Percentiles rank a stretch among this genome's conserved stretches.
These are phyloP conservation scores for Spirogloea muscicola DNA, from an alignment of 139 green algal genomes.

Conservation along the genomic window DNA sequence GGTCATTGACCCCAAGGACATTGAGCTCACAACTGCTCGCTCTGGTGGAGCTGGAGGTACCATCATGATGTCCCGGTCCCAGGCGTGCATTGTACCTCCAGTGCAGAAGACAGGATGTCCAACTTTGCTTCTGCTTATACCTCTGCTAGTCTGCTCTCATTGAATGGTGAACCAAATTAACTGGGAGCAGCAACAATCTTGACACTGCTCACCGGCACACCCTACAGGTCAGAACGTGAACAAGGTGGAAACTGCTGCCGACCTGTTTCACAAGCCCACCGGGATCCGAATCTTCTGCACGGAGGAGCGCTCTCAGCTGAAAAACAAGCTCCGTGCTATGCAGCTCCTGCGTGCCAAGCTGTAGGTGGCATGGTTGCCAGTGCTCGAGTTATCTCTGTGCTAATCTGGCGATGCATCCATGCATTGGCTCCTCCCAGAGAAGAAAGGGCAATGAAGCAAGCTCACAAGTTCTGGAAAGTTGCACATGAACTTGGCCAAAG, in stretches of 20 bases:
- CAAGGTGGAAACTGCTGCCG: constrained; percentile 95
- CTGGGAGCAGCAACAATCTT: neutral
- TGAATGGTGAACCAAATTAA: neutral
- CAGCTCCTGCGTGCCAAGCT: constrained; percentile 75
- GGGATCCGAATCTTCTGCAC: constrained; percentile 83
- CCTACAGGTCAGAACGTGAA: constrained; percentile 85
- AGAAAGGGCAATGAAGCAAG: too few relatives aligned
- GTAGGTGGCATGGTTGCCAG: constrained; percentile 29
- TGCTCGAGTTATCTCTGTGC: too few relatives aligned
- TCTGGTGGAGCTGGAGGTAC: constrained; percentile 78
- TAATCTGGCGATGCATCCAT: too few relatives aligned
- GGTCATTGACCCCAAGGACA: constrained; percentile 76
- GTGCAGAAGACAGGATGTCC: neutral
- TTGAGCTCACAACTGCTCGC: constrained; percentile 79
- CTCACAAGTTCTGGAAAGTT: too few relatives aligned
- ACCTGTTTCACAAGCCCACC: constrained; percentile 95
- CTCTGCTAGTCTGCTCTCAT: too few relatives aligned
- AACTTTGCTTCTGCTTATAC: neutral
- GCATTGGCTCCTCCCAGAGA: too few relatives aligned
- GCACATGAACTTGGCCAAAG: neutral
- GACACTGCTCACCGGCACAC: neutral
- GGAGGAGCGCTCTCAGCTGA: constrained; percentile 90
- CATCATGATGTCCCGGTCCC: neutral
- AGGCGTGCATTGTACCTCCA: neutral
- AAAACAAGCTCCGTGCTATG: constrained; percentile 88